phyloP scores from a whole-genome alignment of 2,329 filamentous ascomycete species.

The Teratosphaeria pseudoeucalypti region DNA sequence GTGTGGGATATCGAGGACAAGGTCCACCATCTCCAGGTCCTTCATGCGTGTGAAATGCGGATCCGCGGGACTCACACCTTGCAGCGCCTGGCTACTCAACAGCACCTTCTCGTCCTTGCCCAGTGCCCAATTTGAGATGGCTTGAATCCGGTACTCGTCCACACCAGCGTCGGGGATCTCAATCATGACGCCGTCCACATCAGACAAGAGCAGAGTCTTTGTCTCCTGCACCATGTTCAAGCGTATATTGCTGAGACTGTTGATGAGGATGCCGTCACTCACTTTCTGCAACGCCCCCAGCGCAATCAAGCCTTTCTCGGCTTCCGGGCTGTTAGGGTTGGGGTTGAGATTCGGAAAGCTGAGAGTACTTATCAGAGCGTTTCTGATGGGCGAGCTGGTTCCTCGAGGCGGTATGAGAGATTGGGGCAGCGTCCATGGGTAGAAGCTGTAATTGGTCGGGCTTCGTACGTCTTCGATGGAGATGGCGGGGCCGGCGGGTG shows the following conservation, averaged over 20 bases:
- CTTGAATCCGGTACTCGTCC: conserved; percentile 59
- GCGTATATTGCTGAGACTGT: conserved; percentile 49
- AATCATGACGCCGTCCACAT: conserved; percentile 9
- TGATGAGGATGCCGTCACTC: conserved; percentile 49
- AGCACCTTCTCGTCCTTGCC: conserved; percentile 83
- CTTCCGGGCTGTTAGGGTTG: neutral
- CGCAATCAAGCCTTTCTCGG: conserved; percentile 3
- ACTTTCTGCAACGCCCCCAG: conserved; percentile 45
- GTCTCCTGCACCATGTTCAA: conserved; percentile 59
- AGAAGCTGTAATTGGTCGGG: conserved; percentile 70
- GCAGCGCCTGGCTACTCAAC: conserved; percentile 58
- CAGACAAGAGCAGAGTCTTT: conserved; percentile 26
- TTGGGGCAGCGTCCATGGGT: conserved; percentile 82
- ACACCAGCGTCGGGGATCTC: conserved; percentile 26
- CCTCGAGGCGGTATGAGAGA: conserved; percentile 66
- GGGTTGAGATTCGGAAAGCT: conserved; percentile 47
- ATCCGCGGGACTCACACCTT: conserved; percentile 63
- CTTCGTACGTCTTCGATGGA: conserved; percentile 46
- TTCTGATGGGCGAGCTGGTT: conserved; percentile 61
- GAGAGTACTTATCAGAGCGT: conserved; percentile 61
- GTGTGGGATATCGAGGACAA: conserved; percentile 49
- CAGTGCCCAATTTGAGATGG: conserved; percentile 68
- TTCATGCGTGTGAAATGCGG: conserved; percentile 73
- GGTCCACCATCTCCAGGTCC: conserved; percentile 61
- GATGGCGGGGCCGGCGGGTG: conserved; percentile 41